phyloP scores from a whole-genome alignment of 1,284 basidiomycete species.

The Moesziomyces globuligerus region DNA sequence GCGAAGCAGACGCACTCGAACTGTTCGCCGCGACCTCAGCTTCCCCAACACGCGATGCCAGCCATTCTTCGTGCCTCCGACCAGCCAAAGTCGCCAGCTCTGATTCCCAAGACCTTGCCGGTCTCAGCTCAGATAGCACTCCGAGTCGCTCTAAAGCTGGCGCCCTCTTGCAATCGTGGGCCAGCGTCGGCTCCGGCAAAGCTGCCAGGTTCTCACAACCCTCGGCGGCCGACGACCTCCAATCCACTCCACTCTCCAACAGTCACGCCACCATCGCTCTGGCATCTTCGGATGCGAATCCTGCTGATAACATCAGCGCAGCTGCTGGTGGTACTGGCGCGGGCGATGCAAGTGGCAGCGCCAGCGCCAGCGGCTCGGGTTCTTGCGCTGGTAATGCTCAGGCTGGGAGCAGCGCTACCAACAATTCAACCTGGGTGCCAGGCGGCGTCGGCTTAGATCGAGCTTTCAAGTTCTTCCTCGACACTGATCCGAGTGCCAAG shows the following conservation, averaged over 20 bases:
- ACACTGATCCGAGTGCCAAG: conserved; percentile 25
- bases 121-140: neutral
- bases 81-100: neutral
- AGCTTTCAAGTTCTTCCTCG: conserved; percentile 60
- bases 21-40: conserved; percentile 6
- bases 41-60: conserved; percentile 1
- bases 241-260: no score
- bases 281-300: no score
- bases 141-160: conserved; percentile 24
- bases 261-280: no score
- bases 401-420: conserved; percentile 1
- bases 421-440: conserved; percentile 24
- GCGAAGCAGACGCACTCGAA: conserved; percentile 30
- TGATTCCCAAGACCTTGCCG: no score
- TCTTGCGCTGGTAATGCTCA: neutral
- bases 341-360: neutral
- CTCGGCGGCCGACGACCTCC: conserved; percentile 1
- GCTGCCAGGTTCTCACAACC: conserved; percentile 2
- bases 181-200: conserved; percentile 12
- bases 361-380: conserved; percentile 1
- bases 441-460: conserved; percentile 50
- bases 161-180: conserved; percentile 21
- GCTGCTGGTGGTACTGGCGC: conserved; percentile 2
- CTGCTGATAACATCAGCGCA: neutral
- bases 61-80: neutral